A percentile compares a stretch with the other conserved stretches of the same genome.
phyloP scores from a whole-genome alignment of 441 rosid genomes.

The Aleurites moluccanus region DNA sequence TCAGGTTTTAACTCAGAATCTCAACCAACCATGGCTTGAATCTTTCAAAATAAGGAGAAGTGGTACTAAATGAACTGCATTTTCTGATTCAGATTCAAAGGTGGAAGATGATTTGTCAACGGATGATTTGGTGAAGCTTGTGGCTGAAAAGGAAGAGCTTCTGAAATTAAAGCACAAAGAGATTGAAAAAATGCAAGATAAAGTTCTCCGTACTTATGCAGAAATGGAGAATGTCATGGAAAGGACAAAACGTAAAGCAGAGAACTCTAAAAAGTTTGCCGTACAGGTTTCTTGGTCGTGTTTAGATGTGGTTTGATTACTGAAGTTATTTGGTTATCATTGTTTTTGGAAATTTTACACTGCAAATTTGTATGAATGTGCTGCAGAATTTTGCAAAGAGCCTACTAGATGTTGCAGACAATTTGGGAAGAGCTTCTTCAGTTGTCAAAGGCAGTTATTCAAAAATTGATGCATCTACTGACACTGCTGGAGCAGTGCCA shows the following conservation, averaged over 20 bases:
- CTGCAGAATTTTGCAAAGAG: constrained; percentile 77
- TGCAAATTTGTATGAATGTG: constrained; percentile 14
- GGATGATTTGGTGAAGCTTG: constrained; percentile 75
- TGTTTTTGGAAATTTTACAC: constrained; percentile 4
- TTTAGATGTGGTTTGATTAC: background rate
- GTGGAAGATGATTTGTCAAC: constrained; percentile 52
- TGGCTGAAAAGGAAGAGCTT: constrained; percentile 71
- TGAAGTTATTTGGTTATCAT: background rate
- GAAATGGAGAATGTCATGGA: constrained; percentile 92
- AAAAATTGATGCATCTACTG: constrained; percentile 64
- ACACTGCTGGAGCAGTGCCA: constrained; percentile 62
- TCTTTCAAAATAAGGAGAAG: constrained; percentile 37
- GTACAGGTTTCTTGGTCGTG: constrained; percentile 56
- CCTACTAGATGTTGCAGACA: constrained; percentile 92
- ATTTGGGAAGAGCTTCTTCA: constrained; percentile 83
- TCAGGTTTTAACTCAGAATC: constrained; percentile 42
- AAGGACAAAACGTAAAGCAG: constrained; percentile 85
- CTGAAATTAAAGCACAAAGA: constrained; percentile 64
- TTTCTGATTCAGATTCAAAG: constrained; percentile 58
- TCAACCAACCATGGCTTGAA: constrained; percentile 24
- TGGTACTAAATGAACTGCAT: constrained; percentile 43
- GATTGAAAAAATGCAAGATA: constrained; percentile 72
- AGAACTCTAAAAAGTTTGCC: constrained; percentile 82
- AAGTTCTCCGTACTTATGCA: constrained; percentile 71
- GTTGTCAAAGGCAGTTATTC: constrained; percentile 78